Conservation (phyloP, 768 basidiomycete genomes). For the Mycena albidolilacea region DNA sequence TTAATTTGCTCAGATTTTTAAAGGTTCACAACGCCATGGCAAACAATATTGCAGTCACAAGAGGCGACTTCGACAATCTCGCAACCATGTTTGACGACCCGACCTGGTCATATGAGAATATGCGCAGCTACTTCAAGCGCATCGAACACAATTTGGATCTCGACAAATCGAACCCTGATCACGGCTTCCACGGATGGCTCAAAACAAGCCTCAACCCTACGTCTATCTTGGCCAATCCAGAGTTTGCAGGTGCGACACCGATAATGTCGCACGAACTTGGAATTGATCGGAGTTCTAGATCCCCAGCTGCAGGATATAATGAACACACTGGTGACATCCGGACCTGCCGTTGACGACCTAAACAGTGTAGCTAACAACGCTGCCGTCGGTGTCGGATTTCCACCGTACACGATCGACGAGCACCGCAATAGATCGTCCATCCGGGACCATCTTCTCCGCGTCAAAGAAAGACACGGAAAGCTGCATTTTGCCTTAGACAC, state of each 20-base stretch:
- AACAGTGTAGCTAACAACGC: conserved; percentile 42
- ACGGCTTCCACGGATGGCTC: conserved; percentile 50
- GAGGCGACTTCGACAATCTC: conserved; percentile 11
- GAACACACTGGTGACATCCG: conserved; percentile 31
- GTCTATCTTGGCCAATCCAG: conserved; percentile 40
- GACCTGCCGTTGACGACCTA: conserved; percentile 40
- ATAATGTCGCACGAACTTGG: not conserved
- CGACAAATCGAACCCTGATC: conserved; percentile 41
- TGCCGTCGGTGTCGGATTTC: conserved; percentile 41
- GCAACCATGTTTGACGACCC: conserved; percentile 43
- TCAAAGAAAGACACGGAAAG: conserved; percentile 28
- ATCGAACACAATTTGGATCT: conserved; percentile 47
- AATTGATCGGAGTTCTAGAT: conserved; percentile 33
- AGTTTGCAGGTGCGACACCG: conserved; percentile 40
- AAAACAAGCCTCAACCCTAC: conserved; percentile 45
- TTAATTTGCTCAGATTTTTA: no score
- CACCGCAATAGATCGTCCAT: conserved; percentile 46
- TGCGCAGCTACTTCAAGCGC: conserved; percentile 48
- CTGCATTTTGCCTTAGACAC: conserved; percentile 45
- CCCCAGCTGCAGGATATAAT: conserved; percentile 41
- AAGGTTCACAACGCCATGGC: conserved; percentile 25
- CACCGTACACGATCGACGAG: conserved; percentile 44
- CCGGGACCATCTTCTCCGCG: conserved; percentile 42
- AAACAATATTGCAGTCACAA: conserved; percentile 9
- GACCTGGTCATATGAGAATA: conserved; percentile 48